phyloP scores from a whole-genome alignment of 2,329 filamentous ascomycete species.

The Cucurbitaria berberidis region DNA sequence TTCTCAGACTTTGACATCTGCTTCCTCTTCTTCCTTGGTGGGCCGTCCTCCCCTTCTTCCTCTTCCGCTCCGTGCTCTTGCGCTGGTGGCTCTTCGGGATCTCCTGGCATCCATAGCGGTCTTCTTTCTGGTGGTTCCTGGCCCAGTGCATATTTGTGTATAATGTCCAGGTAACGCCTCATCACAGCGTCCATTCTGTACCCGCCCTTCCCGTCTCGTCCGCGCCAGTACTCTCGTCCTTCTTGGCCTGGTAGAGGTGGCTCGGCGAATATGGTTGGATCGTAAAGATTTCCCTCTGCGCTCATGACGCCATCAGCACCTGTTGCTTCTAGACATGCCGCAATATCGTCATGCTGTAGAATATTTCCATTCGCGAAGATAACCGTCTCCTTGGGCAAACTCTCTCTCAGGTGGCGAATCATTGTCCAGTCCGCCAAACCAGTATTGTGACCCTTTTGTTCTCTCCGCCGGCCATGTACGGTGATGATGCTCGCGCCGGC shows the following conservation, averaged over 20 bases:
- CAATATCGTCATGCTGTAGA: constrained; percentile 77
- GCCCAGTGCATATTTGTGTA: constrained; percentile 78
- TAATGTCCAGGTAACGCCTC: constrained; percentile 87
- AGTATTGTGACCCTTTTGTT: constrained; percentile 96
- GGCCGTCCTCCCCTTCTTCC: constrained; percentile 35
- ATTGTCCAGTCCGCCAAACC: constrained; percentile 91
- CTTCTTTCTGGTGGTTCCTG: constrained; percentile 68
- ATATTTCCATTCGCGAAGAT: constrained; percentile 98
- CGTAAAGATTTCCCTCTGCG: constrained; percentile 91
- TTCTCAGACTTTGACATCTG: constrained; percentile 52
- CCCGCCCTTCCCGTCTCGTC: constrained; percentile 77
- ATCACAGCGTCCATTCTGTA: constrained; percentile 89
- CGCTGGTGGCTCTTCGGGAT: constrained; percentile 51
- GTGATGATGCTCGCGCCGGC: constrained; percentile 93
- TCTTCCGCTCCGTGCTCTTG: constrained; percentile 24
- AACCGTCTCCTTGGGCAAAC: constrained; percentile 83
- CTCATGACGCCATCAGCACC: constrained; percentile 95
- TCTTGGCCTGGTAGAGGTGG: constrained; percentile 69
- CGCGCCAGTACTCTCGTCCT: constrained; percentile 83
- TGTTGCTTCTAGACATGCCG: constrained; percentile 77
- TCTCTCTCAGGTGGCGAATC: constrained; percentile 81
- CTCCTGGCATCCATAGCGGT: constrained; percentile 73
- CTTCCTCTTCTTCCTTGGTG: constrained; percentile 46
- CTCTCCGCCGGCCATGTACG: constrained; percentile 84
- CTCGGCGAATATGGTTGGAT: constrained; percentile 82